Evolutionary conservation across 1,139 yeast species (phyloP), one percentile per base, ranked within the genome.

Genomic region (Chernovozyma sophiae-reginae): DNA sequence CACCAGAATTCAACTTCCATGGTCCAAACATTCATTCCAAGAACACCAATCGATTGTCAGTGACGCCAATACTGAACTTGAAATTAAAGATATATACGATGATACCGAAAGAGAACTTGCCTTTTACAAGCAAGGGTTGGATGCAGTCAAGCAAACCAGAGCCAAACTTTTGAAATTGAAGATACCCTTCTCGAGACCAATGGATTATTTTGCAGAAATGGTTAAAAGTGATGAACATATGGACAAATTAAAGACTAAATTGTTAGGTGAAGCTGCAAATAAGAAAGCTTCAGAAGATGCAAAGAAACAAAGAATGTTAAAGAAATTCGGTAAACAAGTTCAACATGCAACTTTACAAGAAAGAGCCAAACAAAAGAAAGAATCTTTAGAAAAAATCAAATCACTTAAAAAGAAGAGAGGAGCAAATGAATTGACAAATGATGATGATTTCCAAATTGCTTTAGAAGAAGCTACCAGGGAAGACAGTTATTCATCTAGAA

Each of bases 151-250:
- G 41, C 76, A 74, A 51, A 96, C 87, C 26, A 81, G 92, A 55
- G 65, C 73, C 35, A 74, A 76, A 34, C 71, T 90, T 35, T 59
- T 72, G 40, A 78, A 77, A 57, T 72, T 81, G 49, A 81, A 82
- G 55, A 80, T 89, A 18, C 92, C 97, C 41, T 92, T 92, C 60
- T 74, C 95, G 28, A 79, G 99, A 60, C 99, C 99, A 22, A 68
- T 79, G 52, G 99, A 92, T 60, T 92, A 86, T 61, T 92, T 92
- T 65, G 99, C 99, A 10, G 99, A 92, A 64, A 92, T 92, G 99
- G 86, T 89, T 45, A 92, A 92, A 69, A 83, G 90, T 43, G 99
- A 92, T 60, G 97, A 89, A 60, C 99, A 92, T 62, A 92, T 92
- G 99, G 97, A 89, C 56, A 86, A 80, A 63, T 74, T 92, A 53